Percentiles rank a stretch among this genome's conserved stretches.
Evolutionary conservation across 345 rosid species (phyloP).

Genomic region (Euphorbia peplus): DNA sequence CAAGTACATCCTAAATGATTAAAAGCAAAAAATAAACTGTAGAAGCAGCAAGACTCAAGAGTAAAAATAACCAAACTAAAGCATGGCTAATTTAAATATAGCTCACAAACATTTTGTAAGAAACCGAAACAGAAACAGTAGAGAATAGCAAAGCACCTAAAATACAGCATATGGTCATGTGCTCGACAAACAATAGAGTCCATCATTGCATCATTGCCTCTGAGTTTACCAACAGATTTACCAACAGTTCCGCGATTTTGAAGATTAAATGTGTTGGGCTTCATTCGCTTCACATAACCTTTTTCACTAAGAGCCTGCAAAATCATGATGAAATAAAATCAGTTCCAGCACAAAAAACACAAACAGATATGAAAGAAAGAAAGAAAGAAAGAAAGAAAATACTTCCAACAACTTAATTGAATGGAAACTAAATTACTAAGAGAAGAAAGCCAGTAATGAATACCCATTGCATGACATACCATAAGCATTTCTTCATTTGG

Average conservation of each 20-base stretch:
- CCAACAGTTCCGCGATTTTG: slow-evolving; percentile 94
- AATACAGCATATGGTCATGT: slow-evolving; percentile 87
- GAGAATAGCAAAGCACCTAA: slow-evolving; percentile 51
- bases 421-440: slow-evolving; percentile 1
- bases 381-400: not conserved
- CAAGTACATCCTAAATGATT: not conserved
- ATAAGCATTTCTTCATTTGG: slow-evolving; percentile 93
- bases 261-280: slow-evolving; percentile 81
- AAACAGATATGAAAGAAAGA: not conserved
- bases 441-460: not conserved
- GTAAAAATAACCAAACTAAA: not conserved
- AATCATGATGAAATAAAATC: slow-evolving; percentile 15
- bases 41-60: not conserved
- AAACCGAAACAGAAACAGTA: not conserved
- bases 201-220: slow-evolving; percentile 87
- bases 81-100: not conserved
- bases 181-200: slow-evolving; percentile 90
- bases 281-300: slow-evolving; percentile 95
- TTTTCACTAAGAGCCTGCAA: slow-evolving; percentile 89
- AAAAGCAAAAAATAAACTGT: not conserved
- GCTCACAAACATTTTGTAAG: not conserved
- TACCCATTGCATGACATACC: slow-evolving; percentile 38
- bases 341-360: not conserved
- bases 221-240: slow-evolving; percentile 91
- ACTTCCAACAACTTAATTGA: not conserved